phyloP scores from a whole-genome alignment of 495 filamentous ascomycete genomes.

The Xylaria venustula region DNA sequence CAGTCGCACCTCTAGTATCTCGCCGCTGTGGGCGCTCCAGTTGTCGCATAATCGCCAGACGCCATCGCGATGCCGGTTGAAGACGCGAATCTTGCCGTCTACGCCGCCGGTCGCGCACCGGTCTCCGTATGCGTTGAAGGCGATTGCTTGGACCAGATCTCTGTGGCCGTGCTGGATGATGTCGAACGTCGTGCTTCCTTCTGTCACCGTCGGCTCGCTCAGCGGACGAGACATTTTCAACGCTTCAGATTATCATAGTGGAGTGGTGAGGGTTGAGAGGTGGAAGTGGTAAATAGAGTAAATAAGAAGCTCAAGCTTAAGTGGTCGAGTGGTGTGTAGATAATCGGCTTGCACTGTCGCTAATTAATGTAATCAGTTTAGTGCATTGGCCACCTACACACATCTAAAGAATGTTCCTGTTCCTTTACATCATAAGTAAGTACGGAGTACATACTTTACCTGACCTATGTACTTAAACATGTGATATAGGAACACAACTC shows the following conservation, averaged over 20 bases:
- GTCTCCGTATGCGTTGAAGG: conserved; percentile 79
- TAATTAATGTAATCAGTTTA: too few relatives aligned
- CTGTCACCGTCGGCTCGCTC: conserved; percentile 17
- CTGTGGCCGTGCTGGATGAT: conserved; percentile 60
- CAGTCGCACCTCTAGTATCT: conserved; percentile 76
- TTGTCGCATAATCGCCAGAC: conserved; percentile 79
- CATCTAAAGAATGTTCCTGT: too few relatives aligned
- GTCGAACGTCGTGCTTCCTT: conserved; percentile 31
- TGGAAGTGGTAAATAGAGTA: too few relatives aligned
- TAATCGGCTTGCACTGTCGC: too few relatives aligned
- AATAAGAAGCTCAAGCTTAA: neutral
- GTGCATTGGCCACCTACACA: too few relatives aligned
- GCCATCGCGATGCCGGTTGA: conserved; percentile 73
- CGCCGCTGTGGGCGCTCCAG: conserved; percentile 88
- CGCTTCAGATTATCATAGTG: neutral
- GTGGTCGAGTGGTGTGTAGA: too few relatives aligned
- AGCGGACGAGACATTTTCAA: conserved; percentile 20
- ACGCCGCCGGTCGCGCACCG: conserved; percentile 87
- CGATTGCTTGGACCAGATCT: conserved; percentile 67
- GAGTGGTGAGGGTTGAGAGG: neutral
- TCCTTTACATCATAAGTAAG: too few relatives aligned
- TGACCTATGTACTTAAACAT: too few relatives aligned
- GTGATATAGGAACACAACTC: too few relatives aligned
- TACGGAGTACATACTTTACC: too few relatives aligned
- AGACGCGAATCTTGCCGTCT: conserved; percentile 92